Evolutionary conservation across 2,329 filamentous ascomycete species (phyloP), one percentile per base, ranked within the genome.

Genomic region (Alternaria sp.): DNA sequence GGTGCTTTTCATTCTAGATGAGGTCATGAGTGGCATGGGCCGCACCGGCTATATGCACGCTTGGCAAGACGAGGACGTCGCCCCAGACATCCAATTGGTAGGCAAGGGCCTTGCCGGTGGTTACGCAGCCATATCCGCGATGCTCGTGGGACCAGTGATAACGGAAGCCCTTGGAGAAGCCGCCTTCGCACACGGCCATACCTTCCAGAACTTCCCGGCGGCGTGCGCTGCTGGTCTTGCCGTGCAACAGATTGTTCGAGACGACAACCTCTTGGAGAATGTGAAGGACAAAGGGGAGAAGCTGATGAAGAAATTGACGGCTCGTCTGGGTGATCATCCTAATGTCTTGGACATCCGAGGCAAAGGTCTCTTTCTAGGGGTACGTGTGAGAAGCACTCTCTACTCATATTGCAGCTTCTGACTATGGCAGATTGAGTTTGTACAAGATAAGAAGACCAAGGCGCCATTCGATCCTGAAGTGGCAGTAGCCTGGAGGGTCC

Each of bases 1-100:
- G 0, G 86, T 88, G 0, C 83, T 95, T 0, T 80, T 95, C n/a
- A 88, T 94, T 44, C 78, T 94, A 0, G 92, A 95, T 68, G 91
- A 94, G 71, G 83, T 92, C 42, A 91, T 93, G 89, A 88, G 85
- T 46, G 88, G 88, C 2, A 84, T 84, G 74, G 87, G 88, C 1
- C 79, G 87, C 1, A 83, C 82, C 0, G 87, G 86, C 0, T 82
- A 79, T 4, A 74, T 88, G 63, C 84, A 90, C 75, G 85, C 86
- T 1, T 90, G 86, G 83, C 81, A 89, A 64, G 80, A 86, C 46
- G 83, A 87, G 28, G 81, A 77, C 0, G 78, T 85, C 5, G 80
- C 81, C 1, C 89, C 89, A 0, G 89, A 91, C 67, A 81, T 92
- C 4, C 83, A 89, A 71, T 86, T 87, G 0, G 77, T 90, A 9